A percentile compares a stretch with the other conserved stretches of the same genome.
Conservation (phyloP, 2,329 filamentous ascomycete genomes). For the Aureobasidium pullulans region DNA sequence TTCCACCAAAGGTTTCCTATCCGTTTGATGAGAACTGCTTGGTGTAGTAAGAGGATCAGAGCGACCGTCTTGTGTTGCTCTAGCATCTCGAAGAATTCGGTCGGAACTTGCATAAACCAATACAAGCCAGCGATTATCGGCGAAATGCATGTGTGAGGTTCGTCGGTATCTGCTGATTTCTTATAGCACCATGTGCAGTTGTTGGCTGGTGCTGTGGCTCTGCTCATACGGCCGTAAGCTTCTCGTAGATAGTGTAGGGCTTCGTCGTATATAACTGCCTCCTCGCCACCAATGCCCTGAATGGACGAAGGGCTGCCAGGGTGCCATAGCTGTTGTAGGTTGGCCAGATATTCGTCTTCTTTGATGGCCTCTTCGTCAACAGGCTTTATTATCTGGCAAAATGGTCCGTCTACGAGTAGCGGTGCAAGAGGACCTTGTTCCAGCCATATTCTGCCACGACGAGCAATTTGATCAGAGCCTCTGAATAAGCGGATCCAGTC, state of each 20-base stretch:
- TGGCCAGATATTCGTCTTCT: conserved; percentile 9
- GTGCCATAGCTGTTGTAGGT: background rate
- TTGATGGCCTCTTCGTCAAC: background rate
- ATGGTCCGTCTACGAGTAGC: background rate
- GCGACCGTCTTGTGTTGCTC: conserved; percentile 10
- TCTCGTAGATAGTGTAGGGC: conserved; percentile 8
- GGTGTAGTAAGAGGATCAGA: background rate
- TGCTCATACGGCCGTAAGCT: conserved; percentile 11
- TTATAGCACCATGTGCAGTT: conserved; percentile 10
- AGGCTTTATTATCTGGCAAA: background rate
- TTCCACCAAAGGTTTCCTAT: conserved; percentile 8
- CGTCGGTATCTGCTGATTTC: background rate
- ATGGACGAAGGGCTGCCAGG: background rate
- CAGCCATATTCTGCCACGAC: conserved; percentile 6
- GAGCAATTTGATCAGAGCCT: conserved; percentile 4
- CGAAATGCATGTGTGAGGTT: background rate
- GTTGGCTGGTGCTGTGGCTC: background rate
- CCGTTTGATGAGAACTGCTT: conserved; percentile 4
- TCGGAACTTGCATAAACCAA: conserved; percentile 5
- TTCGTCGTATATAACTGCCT: conserved; percentile 3
- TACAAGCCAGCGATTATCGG: conserved; percentile 2
- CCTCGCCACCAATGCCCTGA: background rate
- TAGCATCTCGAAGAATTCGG: conserved; percentile 8
- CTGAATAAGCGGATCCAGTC: conserved; percentile 11
- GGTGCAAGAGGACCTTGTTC: conserved; percentile 1